Evolutionary conservation across 2,329 filamentous ascomycete species (phyloP).

Genomic region (Trichoderma sp.): DNA sequence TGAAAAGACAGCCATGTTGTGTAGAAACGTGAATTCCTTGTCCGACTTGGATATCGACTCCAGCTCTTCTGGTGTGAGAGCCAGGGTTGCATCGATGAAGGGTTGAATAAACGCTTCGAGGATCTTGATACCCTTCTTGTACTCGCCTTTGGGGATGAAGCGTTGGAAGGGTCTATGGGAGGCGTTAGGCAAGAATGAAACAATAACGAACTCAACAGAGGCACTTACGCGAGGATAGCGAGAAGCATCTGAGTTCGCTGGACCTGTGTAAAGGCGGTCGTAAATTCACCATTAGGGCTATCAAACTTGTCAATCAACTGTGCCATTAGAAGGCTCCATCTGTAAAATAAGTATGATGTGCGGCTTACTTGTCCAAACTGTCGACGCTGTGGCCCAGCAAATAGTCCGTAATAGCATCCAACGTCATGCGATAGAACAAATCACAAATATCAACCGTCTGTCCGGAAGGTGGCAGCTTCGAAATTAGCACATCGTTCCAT

Average conservation of each 20-base stretch:
- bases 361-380: slow-evolving; percentile 15
- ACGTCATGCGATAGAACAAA: slow-evolving; percentile 76
- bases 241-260: slow-evolving; percentile 61
- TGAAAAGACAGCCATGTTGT: slow-evolving; percentile 79
- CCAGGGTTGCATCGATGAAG: slow-evolving; percentile 72
- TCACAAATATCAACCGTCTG: slow-evolving; percentile 66
- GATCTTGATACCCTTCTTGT: slow-evolving; percentile 60
- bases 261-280: slow-evolving; percentile 76
- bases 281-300: slow-evolving; percentile 64
- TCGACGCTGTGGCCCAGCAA: slow-evolving; percentile 57
- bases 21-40: slow-evolving; percentile 76
- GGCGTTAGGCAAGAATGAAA: slow-evolving; percentile 38
- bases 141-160: slow-evolving; percentile 62
- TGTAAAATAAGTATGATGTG: background rate
- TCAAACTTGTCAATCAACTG: slow-evolving; percentile 22
- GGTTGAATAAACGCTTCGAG: slow-evolving; percentile 74
- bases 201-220: slow-evolving; percentile 29
- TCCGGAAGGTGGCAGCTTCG: slow-evolving; percentile 39
- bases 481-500: slow-evolving; percentile 21
- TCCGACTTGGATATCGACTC: slow-evolving; percentile 66
- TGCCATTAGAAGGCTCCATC: background rate
- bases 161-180: slow-evolving; percentile 58
- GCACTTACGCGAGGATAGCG: slow-evolving; percentile 22
- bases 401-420: slow-evolving; percentile 85
- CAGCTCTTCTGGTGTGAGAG: slow-evolving; percentile 67